phyloP scores from a whole-genome alignment of 306 rosid species.

The Cicer yamashitae region DNA sequence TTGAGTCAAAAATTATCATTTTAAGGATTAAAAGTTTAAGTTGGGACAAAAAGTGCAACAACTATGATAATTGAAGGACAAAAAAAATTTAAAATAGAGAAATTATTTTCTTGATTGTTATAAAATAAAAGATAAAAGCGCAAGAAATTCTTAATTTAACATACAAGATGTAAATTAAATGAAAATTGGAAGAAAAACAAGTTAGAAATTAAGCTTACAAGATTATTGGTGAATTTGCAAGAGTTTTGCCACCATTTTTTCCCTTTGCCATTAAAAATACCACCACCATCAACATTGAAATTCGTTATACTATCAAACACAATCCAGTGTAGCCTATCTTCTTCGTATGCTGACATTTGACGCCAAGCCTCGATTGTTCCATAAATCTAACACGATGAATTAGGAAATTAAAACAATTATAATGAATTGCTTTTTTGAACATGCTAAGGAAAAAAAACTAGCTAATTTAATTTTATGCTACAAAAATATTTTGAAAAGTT shows the following conservation, averaged over 20 bases:
- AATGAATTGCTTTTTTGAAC: neutral
- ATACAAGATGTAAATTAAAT: neutral
- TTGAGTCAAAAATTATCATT: no score
- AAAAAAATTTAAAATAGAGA: no score
- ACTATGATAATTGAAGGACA: no score
- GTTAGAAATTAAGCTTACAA: conserved; percentile 46
- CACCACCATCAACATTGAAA: conserved; percentile 74
- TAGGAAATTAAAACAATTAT: conserved; percentile 18
- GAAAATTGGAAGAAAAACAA: neutral
- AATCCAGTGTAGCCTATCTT: conserved; percentile 65
- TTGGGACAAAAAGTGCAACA: no score
- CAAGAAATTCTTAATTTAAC: neutral
- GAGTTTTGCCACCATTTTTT: conserved; percentile 81
- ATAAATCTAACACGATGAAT: conserved; percentile 52
- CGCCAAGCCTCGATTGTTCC: conserved; percentile 80
- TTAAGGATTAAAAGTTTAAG: no score
- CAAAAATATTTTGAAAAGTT: no score
- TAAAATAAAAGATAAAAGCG: no score
- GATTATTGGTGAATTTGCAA: conserved; percentile 65
- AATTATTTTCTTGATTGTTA: no score
- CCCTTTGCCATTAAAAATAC: conserved; percentile 81
- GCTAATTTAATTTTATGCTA: neutral
- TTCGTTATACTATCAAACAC: conserved; percentile 53
- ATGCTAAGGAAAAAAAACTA: neutral
- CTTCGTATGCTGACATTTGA: conserved; percentile 49